Conservation (phyloP, 2,329 filamentous ascomycete genomes). For the Talaromyces albobiverticillius region DNA sequence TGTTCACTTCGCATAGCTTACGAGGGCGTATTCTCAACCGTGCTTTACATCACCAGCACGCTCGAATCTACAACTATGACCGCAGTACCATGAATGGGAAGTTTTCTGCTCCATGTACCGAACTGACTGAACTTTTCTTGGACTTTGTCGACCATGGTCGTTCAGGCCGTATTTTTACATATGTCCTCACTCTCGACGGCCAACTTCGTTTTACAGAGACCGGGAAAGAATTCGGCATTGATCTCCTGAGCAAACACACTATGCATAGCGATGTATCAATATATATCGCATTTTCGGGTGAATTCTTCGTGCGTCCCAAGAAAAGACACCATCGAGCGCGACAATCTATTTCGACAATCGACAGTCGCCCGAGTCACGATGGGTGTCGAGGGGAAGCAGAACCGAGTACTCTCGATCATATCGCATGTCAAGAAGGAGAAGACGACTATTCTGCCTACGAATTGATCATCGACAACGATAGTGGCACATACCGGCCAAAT, state of each 20-base stretch:
- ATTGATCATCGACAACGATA: slow-evolving; percentile 91
- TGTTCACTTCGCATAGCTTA: slow-evolving; percentile 78
- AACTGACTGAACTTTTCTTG: slow-evolving; percentile 76
- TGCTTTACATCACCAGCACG: slow-evolving; percentile 85
- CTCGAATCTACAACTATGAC: slow-evolving; percentile 85
- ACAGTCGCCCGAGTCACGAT: not conserved
- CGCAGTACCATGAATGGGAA: slow-evolving; percentile 68
- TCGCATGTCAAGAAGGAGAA: not conserved
- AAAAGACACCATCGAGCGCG: slow-evolving; percentile 44
- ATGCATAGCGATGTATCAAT: slow-evolving; percentile 93
- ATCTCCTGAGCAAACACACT: slow-evolving; percentile 89
- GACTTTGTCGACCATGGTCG: slow-evolving; percentile 83
- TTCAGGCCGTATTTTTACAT: slow-evolving; percentile 84
- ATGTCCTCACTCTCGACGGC: slow-evolving; percentile 83
- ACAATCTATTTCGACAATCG: slow-evolving; percentile 25
- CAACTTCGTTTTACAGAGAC: slow-evolving; percentile 91
- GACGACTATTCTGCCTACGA: slow-evolving; percentile 65
- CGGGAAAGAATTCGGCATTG: slow-evolving; percentile 91
- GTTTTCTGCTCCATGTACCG: slow-evolving; percentile 64
- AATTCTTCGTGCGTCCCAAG: slow-evolving; percentile 82
- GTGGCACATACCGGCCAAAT: slow-evolving; percentile 87
- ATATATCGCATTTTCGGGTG: slow-evolving; percentile 88
- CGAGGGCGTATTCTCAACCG: slow-evolving; percentile 77
- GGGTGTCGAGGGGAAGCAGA: not conserved
- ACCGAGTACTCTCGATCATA: not conserved